Evolutionary conservation across 495 filamentous ascomycete species (phyloP), one percentile per base, ranked within the genome.

Genomic region (Massariosphaeria phaeospora): DNA sequence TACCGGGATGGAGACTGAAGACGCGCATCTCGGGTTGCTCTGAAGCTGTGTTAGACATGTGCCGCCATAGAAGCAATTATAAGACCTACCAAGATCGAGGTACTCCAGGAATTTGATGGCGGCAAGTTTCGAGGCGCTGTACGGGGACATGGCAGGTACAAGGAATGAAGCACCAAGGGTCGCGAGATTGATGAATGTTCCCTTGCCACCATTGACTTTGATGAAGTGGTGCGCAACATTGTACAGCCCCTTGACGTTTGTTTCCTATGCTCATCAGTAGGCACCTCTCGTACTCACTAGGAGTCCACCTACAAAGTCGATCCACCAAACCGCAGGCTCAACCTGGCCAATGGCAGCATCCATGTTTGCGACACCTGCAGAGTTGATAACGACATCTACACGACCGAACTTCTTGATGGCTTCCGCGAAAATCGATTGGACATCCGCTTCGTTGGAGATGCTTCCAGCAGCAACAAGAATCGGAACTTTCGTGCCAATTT

Each of bases 181-280:
- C 8, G 67, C 66, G 24, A 77, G 27, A 52, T 73, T 75, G 59
- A 78, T 64, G 27, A 78, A 67, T 6, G 67, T 71, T 49, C 64
- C 24, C 53, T 64, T 11, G 40, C 39, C 18, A 52, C 59, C 25
- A 1, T 56, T 59, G 5, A 57, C 61, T 8, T 67, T 64, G 31
- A 76, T 51, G 51, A 75, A 75, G 9, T 67, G 60, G 15, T 68
- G 66, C 0, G 71, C 62, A 15, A 73, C 60, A 44, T 70, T 63
- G 48, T 71, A 75, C 7, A 66, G 57, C 18, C 75, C 76, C 30
- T 72, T 72, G 15, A 74, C 42, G 61, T 76, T 75, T 34, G 72
- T 61, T 55, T 77, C 73, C 71, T 71, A 15, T 25, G n/a, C 13
- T 10, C n/a, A n/a, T n/a, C n/a, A n/a, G n/a, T n/a, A n/a, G n/a